Base-by-base conservation (phyloP, 2,329 filamentous ascomycete species). In the Aspergillus phoenicis region DNA sequence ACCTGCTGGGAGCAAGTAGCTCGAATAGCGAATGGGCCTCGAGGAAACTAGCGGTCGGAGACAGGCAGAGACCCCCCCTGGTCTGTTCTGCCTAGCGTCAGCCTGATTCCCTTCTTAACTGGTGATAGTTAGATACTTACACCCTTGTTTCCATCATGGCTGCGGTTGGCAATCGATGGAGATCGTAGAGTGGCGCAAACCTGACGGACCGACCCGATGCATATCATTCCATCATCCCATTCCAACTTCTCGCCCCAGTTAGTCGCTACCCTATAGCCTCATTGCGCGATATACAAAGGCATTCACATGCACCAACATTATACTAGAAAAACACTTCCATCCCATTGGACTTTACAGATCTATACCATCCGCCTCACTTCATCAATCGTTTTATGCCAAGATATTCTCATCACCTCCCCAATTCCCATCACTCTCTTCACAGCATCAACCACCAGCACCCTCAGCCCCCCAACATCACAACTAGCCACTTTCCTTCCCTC, bases 401-500 rank as follows among this genome's bases (percentile, higher is more conserved):
- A 20, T 20, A 20, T 20, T 20, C 2, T 20, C 20, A 20, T 2
- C 20, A 20, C 20, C 20, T 2, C 20, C 20, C 20, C 20, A 20
- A 20, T 20, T 20, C 2, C 20, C 20, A 20, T 20, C 20, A 20
- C 20, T 20, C 20, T 20, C 20, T 20, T 20, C 20, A 20, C 20
- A 20, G 20, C 20, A 20, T 20, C 20, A 20, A 20, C 20, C 20
- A 20, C 20, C 20, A 20, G 20, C 20, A 20, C 20, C 2, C 20
- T 20, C 20, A 20, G 20, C 20, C 20, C 20, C 20, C 20, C 20
- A 20, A 20, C 20, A 20, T 20, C 20, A 20, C 2, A 20, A 20
- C 20, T 20, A 20, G 20, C 20, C 20, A 20, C 20, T 20, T 20
- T 20, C 20, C 20, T 20, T 2, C 78, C 79, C 5, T 67, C 73